Evolutionary conservation across 805 yeast genomes (phyloP).

Genomic region (Metschnikowia noctiluminum): DNA sequence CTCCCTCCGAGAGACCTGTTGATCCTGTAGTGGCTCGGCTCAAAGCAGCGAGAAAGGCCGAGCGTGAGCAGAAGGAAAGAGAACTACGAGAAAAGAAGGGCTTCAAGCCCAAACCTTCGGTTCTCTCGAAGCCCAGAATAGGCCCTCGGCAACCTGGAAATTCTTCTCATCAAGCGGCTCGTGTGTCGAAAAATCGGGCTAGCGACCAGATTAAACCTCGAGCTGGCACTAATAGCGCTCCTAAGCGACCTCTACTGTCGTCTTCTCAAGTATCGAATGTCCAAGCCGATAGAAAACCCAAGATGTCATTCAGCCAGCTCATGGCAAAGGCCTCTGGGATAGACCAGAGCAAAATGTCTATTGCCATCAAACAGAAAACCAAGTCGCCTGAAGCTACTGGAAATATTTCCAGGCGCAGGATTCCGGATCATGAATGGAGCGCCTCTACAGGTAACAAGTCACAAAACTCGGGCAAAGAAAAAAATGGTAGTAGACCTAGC

Average conservation of each 20-base stretch:
- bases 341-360: conserved; percentile 44
- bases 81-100: conserved; percentile 35
- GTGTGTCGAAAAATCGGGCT: no score
- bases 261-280: not conserved
- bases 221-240: not conserved
- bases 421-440: not conserved
- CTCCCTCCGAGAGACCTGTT: conserved; percentile 24
- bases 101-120: conserved; percentile 21
- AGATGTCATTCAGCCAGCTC: conserved; percentile 61
- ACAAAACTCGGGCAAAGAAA: not conserved
- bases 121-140: conserved; percentile 3
- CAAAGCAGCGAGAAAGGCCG: conserved; percentile 62
- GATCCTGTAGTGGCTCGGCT: conserved; percentile 73
- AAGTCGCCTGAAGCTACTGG: conserved; percentile 29
- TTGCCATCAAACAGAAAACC: conserved; percentile 38
- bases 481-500: not conserved
- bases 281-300: conserved; percentile 16
- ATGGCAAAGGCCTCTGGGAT: conserved; percentile 66
- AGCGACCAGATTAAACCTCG: not conserved
- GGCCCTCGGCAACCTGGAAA: not conserved
- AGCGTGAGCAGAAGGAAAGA: conserved; percentile 42
- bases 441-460: not conserved
- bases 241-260: not conserved
- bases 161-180: not conserved
- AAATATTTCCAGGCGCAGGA: not conserved